Evolutionary conservation across 2,329 filamentous ascomycete genomes (phyloP).

Genomic region (Cytospora leucostoma): DNA sequence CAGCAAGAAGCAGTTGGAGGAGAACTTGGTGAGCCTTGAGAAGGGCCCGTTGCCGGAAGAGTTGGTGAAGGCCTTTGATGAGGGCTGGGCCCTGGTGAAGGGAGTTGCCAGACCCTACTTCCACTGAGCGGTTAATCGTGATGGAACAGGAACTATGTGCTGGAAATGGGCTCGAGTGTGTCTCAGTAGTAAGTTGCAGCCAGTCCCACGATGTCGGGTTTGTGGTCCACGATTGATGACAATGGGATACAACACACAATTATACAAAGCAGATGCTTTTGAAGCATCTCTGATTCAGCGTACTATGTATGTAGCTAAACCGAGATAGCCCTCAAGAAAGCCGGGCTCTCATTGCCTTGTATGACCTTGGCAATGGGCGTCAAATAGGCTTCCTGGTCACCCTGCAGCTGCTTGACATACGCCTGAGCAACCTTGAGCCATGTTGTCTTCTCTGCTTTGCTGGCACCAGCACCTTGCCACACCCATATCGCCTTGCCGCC

Average conservation of each 20-base stretch:
- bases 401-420: conserved; percentile 50
- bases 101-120: conserved; percentile 27
- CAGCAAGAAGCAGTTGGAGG: conserved; percentile 46
- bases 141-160: background rate
- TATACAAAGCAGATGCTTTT: background rate
- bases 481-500: conserved; percentile 62
- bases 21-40: conserved; percentile 49
- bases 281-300: background rate
- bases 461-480: conserved; percentile 64
- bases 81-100: conserved; percentile 72
- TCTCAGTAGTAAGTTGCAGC: no score
- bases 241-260: no score
- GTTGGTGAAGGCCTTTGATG: conserved; percentile 68
- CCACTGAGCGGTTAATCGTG: background rate
- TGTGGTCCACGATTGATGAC: background rate
- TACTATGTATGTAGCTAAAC: conserved; percentile 22
- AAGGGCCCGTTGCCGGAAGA: conserved; percentile 68
- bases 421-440: conserved; percentile 63
- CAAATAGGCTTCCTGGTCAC: conserved; percentile 41
- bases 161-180: no score
- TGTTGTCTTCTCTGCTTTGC: conserved; percentile 56
- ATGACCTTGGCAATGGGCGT: conserved; percentile 59
- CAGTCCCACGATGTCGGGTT: no score
- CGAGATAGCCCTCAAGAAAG: conserved; percentile 52
- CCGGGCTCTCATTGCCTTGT: conserved; percentile 56